Base-by-base conservation (phyloP, 371 early-diverging fungal genomes). In the Mortierella sp. region DNA sequence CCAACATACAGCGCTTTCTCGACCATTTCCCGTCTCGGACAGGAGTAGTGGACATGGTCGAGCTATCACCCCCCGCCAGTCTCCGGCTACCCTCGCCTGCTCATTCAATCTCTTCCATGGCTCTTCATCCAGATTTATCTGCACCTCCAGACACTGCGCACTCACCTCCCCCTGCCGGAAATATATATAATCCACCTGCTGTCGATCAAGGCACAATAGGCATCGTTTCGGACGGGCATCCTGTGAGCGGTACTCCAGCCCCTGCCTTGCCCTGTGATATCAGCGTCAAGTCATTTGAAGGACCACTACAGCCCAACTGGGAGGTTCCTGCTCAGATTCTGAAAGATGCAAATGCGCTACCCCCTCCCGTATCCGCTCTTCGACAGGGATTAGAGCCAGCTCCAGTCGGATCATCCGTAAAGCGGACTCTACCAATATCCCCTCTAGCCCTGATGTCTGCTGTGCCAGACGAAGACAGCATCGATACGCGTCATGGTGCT, bases 351-450 rank as follows among this genome's bases (percentile, higher is more conserved):
- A 37, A 14, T 34, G 15, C 31, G 17, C 27, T 24, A 0, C 41
- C 48, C 32, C 15, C 37, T 5, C 32, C 54, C 27, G 37, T 31
- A 56, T 9, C 47, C 2, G 34, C 34, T 17, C 4, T 12, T 4
- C 56, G 50, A 12, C 30, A 30, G 8, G 51, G 44, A 32, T 14
- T 39, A 14, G 68, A 56, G 14, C 11, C 39, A 15, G 21, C 41
- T 12, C 44, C 32, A 4, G 19, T 26, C 15, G 21, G 41, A 12
- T 15, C 51, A 8, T 17, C 26, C 17, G 21, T 14, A 19, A 75
- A 64, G 39, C n/a, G 61, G 26, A 64, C 50, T 0, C 49, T 69
- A 6, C 69, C 76, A 12, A 72, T 72, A 9, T 72, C 72, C 14
- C 72, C 72, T 14, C 49, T 72, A 6, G 72, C 72, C 2, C 39